Evolutionary conservation across 768 basidiomycete genomes (phyloP).

Genomic region (Mycena olivaceomarginata): DNA sequence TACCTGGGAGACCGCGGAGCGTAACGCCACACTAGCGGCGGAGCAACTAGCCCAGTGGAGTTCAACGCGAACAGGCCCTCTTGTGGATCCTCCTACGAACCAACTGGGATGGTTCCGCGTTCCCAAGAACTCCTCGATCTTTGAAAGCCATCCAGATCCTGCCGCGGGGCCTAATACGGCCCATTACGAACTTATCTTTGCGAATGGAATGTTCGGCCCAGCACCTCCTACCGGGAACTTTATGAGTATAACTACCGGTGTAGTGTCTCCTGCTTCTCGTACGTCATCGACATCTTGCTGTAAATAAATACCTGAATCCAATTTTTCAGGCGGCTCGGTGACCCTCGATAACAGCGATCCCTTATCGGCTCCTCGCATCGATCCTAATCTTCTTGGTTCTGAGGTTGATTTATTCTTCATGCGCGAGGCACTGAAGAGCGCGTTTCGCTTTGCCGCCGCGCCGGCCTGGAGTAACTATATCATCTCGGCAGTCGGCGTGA

Average conservation of each 20-base stretch:
- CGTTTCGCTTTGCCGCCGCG: not conserved
- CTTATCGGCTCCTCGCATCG: not conserved
- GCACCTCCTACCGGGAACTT: slow-evolving; percentile 25
- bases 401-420: slow-evolving; percentile 9
- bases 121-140: slow-evolving; percentile 44
- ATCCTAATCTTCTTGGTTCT: slow-evolving; percentile 5
- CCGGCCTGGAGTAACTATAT: not conserved
- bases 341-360: slow-evolving; percentile 8
- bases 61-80: slow-evolving; percentile 51
- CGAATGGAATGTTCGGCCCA: slow-evolving; percentile 9
- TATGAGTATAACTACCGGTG: slow-evolving; percentile 6
- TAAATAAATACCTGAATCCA: too few relatives aligned
- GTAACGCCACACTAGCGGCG: slow-evolving; percentile 46
- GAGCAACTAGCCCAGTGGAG: slow-evolving; percentile 55
- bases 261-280: slow-evolving; percentile 31
- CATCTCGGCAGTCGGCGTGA: not conserved
- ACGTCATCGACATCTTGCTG: not conserved
- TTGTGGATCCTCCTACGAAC: slow-evolving; percentile 48
- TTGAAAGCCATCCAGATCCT: slow-evolving; percentile 48
- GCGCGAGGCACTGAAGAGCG: slow-evolving; percentile 11
- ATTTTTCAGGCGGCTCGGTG: slow-evolving; percentile 21
- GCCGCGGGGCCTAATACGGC: slow-evolving; percentile 51
- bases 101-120: slow-evolving; percentile 53
- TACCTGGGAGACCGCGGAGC: slow-evolving; percentile 51
- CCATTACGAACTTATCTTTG: slow-evolving; percentile 52